Evolutionary conservation across 768 basidiomycete species (phyloP).

Genomic region (Infundibulicybe gibba): DNA sequence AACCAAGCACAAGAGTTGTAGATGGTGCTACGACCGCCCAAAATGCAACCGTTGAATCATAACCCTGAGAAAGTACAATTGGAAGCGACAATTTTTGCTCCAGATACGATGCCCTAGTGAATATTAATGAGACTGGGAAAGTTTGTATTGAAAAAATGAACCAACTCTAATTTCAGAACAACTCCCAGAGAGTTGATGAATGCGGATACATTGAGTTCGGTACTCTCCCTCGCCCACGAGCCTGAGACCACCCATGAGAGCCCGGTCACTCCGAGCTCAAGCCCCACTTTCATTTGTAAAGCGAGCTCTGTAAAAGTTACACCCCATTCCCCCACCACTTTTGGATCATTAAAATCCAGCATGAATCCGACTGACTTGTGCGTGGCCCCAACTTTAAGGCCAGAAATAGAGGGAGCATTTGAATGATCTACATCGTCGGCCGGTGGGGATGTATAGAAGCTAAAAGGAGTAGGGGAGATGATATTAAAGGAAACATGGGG

Average conservation of each 20-base stretch:
- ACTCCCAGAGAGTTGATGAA: constrained; percentile 44
- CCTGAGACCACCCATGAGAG: constrained; percentile 38
- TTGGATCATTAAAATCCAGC: constrained; percentile 44
- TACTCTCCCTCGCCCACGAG: constrained; percentile 44
- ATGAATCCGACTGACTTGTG: constrained; percentile 47
- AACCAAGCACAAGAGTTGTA: constrained; percentile 45
- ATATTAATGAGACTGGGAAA: constrained; percentile 6
- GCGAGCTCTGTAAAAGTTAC: constrained; percentile 54
- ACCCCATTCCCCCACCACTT: constrained; percentile 47
- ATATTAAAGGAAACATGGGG: constrained; percentile 39
- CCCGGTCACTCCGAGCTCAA: constrained; percentile 48
- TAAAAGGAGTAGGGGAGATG: constrained; percentile 37
- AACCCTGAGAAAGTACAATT: constrained; percentile 49
- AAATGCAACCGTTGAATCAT: constrained; percentile 41
- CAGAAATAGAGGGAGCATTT: constrained; percentile 43
- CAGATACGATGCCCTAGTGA: constrained; percentile 46
- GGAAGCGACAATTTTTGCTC: constrained; percentile 58
- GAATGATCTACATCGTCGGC: constrained; percentile 13
- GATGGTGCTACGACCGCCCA: constrained; percentile 54
- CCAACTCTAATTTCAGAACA: constrained; percentile 54
- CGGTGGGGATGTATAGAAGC: constrained; percentile 16
- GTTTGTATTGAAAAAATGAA: constrained; percentile 13
- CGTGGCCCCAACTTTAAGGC: constrained; percentile 41
- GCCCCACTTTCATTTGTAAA: constrained; percentile 41
- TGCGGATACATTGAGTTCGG: constrained; percentile 40